Base-by-base conservation (phyloP, 2,329 filamentous ascomycete species). In the Pseudogymnoascus sp. region DNA sequence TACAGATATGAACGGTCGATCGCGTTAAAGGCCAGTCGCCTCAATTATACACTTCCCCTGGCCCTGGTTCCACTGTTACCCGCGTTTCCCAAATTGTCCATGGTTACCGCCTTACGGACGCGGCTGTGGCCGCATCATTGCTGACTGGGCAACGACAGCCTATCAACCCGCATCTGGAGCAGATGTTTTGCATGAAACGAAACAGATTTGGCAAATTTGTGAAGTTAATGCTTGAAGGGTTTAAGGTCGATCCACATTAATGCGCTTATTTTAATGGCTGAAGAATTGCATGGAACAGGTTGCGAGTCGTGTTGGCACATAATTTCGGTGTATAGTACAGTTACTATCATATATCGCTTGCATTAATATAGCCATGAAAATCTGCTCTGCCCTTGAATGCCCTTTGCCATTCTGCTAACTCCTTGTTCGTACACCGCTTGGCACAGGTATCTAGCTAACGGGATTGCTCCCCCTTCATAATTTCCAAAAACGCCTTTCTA, bases 11-110 rank as follows among this genome's bases (percentile, higher is more conserved):
- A 6, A 21, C 48, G 29, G n/a, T n/a, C 48, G 48, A 55, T 55
- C 29, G 48, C 48, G 48, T 13, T 55, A 29, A 55, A 55, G 48
- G 48, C 21, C 29, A 5, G n/a, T 55, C 48, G 48, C 6, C 48
- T 55, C 48, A 33, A 55, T 55, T 55, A 55, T 55, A 35, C 48
- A 33, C 48, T 55, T 33, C 25, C 48, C 48, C 48, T 55, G 48
- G 48, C 48, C 48, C 48, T 55, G 48, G 48, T 55, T 55, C 48
- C 48, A 55, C 48, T 33, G 48, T 55, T 55, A 55, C 48, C 48
- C 48, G 48, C 48, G 29, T 55, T 55, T 55, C 48, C 29, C 29
- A 55, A 55, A 55, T 55, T 55, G 48, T 55, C 48, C 48, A 55
- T 18, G 45, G 45, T 55, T 55, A 33, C 27, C 45, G 29, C 48